Evolutionary conservation across 306 rosid genomes (phyloP), one percentile per base, ranked within the genome.

Genomic region (Psophocarpus tetragonolobus): DNA sequence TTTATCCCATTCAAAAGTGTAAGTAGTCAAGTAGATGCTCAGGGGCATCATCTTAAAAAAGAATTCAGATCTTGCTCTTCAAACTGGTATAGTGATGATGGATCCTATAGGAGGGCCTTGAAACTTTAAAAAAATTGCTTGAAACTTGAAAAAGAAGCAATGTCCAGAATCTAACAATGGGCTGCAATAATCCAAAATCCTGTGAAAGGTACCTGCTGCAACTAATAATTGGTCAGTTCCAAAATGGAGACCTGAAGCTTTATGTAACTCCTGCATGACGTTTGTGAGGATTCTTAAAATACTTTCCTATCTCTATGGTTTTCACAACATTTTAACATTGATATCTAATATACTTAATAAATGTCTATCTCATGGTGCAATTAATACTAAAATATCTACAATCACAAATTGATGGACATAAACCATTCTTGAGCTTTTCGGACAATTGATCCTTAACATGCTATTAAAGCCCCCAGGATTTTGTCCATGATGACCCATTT

Each of bases 231-330:
- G 51, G 9, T 42, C 45, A 10, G 23, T 23, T 69, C 71, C 51
- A 24, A 73, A 64, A 65, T 66, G 39, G 51, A 64, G 44, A 50
- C 68, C 56, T 58, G 58, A 68, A 74, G 76, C 32, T 74, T 58
- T 45, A 17, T 57, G 26, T 35, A 36, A 56, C 56, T 67, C 27
- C 26, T 56, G 20, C 69, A 56, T 56, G 80, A 44, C 20, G 12
- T 68, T 44, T 45, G 54, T 23, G 51, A 53, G 63, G 21, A 50
- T 72, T 53, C 61, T 39, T 66, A 41, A 51, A 68, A 21, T 48
- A 41, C 11, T 45, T 47, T 69, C 70, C 6, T 26, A 17, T 50
- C 54, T 42, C 33, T 17, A 41, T n/a, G 50, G 58, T 36, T 51
- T 70, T 30, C 15, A 11, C 18, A 54, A 48, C 47, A 41, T 50